phyloP scores from a whole-genome alignment of 352 stramenopile species.

The Globisporangium orthogonon region DNA sequence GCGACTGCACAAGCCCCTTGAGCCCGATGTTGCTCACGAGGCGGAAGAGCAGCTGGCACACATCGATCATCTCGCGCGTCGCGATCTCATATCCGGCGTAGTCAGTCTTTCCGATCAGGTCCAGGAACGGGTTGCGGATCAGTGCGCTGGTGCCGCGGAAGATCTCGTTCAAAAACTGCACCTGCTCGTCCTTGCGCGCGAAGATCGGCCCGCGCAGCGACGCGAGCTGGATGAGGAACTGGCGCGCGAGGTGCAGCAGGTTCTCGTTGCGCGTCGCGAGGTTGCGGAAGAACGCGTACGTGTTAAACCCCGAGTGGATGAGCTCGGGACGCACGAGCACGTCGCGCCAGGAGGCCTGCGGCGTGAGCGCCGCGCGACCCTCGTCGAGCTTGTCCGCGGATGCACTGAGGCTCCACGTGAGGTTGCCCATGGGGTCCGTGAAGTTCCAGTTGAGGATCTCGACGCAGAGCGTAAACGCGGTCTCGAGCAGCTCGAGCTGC shows the following conservation, averaged over 20 bases:
- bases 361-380: slow-evolving; percentile 35
- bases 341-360: slow-evolving; percentile 60
- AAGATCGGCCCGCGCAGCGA: slow-evolving; percentile 75
- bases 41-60: slow-evolving; percentile 74
- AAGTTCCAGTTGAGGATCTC: slow-evolving; percentile 83
- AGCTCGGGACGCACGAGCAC: slow-evolving; percentile 62
- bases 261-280: slow-evolving; percentile 61
- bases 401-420: slow-evolving; percentile 55
- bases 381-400: slow-evolving; percentile 26
- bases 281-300: slow-evolving; percentile 74
- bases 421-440: slow-evolving; percentile 46
- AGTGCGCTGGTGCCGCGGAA: slow-evolving; percentile 57
- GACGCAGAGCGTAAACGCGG: slow-evolving; percentile 65
- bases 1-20: slow-evolving; percentile 29
- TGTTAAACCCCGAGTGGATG: slow-evolving; percentile 84
- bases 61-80: slow-evolving; percentile 78
- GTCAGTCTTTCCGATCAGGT: slow-evolving; percentile 57
- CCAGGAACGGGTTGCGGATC: slow-evolving; percentile 69
- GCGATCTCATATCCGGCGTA: slow-evolving; percentile 60
- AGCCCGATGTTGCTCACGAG: slow-evolving; percentile 74
- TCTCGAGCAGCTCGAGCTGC: slow-evolving; percentile 73
- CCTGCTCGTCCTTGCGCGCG: slow-evolving; percentile 43
- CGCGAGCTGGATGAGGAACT: slow-evolving; percentile 78
- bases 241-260: slow-evolving; percentile 66
- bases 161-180: slow-evolving; percentile 65